Evolutionary conservation across 2,329 filamentous ascomycete species (phyloP).

Genomic region (Chalara sp.): DNA sequence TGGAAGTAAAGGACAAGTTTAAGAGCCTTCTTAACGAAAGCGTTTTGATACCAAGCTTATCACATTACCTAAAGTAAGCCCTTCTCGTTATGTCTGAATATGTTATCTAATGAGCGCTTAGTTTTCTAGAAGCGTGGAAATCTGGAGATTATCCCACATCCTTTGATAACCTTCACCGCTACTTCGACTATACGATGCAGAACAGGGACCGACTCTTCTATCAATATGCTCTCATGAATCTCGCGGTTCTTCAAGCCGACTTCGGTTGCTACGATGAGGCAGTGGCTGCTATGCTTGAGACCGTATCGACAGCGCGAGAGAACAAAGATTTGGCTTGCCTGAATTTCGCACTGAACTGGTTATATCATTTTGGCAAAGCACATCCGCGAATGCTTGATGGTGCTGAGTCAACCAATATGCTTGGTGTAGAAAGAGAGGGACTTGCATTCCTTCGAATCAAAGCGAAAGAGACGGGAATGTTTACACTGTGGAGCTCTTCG

Average conservation of each 20-base stretch:
- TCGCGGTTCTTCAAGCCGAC: constrained; percentile 89
- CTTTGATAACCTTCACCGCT: constrained; percentile 86
- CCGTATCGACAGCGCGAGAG: constrained; percentile 88
- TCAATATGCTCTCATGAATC: constrained; percentile 88
- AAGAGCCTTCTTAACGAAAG: constrained; percentile 61
- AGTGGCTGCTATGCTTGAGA: constrained; percentile 89
- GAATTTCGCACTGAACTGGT: constrained; percentile 93
- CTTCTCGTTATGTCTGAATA: not conserved
- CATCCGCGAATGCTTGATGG: constrained; percentile 70
- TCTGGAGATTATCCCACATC: constrained; percentile 84
- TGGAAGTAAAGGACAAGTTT: constrained; percentile 66
- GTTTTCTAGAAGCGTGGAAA: constrained; percentile 87
- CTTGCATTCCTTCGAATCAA: constrained; percentile 79
- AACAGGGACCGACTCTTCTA: constrained; percentile 78
- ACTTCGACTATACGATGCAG: constrained; percentile 95
- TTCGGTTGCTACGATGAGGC: constrained; percentile 90
- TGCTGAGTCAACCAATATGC: constrained; percentile 63
- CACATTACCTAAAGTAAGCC: constrained; percentile 64
- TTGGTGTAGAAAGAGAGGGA: constrained; percentile 74
- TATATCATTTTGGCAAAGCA: constrained; percentile 87
- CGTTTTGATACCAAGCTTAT: constrained; percentile 62
- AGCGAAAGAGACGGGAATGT: constrained; percentile 80
- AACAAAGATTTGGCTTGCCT: constrained; percentile 88
- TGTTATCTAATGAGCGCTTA: constrained; percentile 28
- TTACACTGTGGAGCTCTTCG: constrained; percentile 75